Evolutionary conservation across 768 basidiomycete genomes (phyloP), one percentile per base, ranked within the genome.

Genomic region (Amanita pseudoporphyria): DNA sequence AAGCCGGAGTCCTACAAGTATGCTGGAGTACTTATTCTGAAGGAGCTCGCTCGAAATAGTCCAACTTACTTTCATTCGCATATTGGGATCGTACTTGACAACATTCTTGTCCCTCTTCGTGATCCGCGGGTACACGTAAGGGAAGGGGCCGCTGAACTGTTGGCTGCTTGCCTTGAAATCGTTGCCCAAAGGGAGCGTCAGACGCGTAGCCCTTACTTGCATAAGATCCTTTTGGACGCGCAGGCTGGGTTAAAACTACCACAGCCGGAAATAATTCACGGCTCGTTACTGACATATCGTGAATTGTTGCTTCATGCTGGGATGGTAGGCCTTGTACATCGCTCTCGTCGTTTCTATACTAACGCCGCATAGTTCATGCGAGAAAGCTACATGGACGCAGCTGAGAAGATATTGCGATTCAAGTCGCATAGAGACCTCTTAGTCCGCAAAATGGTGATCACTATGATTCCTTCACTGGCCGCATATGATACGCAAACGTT

Each of bases 401-500:
- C 90, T 52, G 94, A 97, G 47, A 82, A 88, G 55, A 89, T 97
- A 41, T 72, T 98, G 24, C 78, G 81, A 32, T 96, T 94, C 72
- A 85, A 84, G 63, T 78, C 84, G 7, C 87, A 91, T 62, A 78
- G 90, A 54, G 96, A 99, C 58, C 69, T 78, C 16, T 78, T 91
- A 33, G 86, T 99, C 52, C 82, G 92, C 38, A 87, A 89, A 65
- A 92, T 91, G 71, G 94, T 98, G 52, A 93, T 98, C 60, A 87
- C 88, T 6, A 81, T 99, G 60, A 93, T 99, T 39, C 95, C 96
- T 1, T 88, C 89, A 4, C 79, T 98, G 54, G 95, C 94, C 19
- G 83, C 85, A 2, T 99, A 97, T 64, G 92, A 98, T 61, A 89
- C 89, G 1, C 82, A 88, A 62, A 89, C 85, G 1, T 99, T 99